Evolutionary conservation across 2,329 filamentous ascomycete species (phyloP).

Genomic region (Fusarium paranaense): DNA sequence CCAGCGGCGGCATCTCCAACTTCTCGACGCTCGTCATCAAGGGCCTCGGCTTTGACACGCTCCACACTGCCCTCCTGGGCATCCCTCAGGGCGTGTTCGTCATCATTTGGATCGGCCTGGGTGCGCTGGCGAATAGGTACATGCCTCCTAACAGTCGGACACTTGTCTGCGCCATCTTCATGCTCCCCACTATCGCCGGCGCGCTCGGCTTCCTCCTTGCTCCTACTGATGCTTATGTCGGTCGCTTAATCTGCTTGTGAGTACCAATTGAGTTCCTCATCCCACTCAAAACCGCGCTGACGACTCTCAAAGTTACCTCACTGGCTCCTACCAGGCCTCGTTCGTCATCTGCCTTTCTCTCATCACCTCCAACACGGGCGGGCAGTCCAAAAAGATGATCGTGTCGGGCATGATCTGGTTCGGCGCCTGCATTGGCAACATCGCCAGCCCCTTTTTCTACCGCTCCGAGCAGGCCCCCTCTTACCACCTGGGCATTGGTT

Average conservation of each 20-base stretch:
- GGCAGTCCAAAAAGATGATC: conserved; percentile 73
- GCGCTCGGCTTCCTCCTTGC: conserved; percentile 69
- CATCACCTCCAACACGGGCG: conserved; percentile 62
- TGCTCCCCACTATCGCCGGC: conserved; percentile 69
- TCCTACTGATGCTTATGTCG: conserved; percentile 60
- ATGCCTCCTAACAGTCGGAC: conserved; percentile 62
- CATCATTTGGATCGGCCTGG: conserved; percentile 55
- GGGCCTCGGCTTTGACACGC: conserved; percentile 63
- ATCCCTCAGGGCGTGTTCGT: conserved; percentile 54
- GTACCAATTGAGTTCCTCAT: conserved; percentile 4
- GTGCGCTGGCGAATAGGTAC: conserved; percentile 52
- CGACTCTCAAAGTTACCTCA: conserved; percentile 43
- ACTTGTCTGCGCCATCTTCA: conserved; percentile 65
- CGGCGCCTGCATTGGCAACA: conserved; percentile 70
- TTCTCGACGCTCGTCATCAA: conserved; percentile 71
- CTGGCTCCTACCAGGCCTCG: conserved; percentile 54
- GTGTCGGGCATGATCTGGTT: conserved; percentile 72
- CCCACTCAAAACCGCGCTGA: background rate
- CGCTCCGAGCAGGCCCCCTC: conserved; percentile 61
- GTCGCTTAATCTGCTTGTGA: conserved; percentile 66
- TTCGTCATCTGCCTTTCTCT: conserved; percentile 57
- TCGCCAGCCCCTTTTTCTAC: conserved; percentile 73
- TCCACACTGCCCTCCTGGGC: conserved; percentile 52
- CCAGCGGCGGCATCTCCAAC: conserved; percentile 70
- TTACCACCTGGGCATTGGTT: conserved; percentile 55